Conservation (phyloP, 78 protist genomes). For the Guillardia theta region DNA sequence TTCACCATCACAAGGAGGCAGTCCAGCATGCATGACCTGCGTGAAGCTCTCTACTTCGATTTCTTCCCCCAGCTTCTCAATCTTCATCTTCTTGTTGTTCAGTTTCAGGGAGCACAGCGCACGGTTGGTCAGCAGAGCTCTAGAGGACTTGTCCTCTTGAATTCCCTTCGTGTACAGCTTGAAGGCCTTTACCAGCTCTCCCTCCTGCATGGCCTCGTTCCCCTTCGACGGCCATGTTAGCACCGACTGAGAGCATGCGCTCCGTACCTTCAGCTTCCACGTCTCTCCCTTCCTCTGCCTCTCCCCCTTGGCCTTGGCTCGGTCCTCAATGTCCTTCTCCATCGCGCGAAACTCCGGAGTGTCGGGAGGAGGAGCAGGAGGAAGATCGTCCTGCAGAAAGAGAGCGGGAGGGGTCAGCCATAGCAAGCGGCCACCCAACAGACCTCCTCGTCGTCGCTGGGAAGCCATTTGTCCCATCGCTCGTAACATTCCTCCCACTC, state of each 20-base stretch:
- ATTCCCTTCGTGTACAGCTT: background rate
- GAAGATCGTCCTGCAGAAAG: slow-evolving; percentile 20
- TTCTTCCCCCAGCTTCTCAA: background rate
- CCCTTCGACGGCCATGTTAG: no score
- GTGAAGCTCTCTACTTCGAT: background rate
- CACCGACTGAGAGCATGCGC: no score
- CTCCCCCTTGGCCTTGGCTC: background rate
- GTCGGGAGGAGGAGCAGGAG: slow-evolving; percentile 34
- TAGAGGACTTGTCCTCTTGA: background rate
- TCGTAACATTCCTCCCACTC: background rate
- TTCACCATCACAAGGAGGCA: background rate
- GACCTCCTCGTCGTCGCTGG: slow-evolving; percentile 33
- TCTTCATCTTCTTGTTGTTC: background rate
- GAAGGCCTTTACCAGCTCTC: background rate
- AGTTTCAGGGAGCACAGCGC: background rate
- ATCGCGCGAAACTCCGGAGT: background rate
- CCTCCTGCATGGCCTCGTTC: background rate
- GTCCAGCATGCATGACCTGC: background rate
- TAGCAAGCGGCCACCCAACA: background rate
- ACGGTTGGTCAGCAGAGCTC: background rate
- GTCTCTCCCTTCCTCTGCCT: background rate
- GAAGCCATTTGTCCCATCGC: background rate
- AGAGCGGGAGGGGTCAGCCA: background rate
- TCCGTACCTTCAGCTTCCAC: no score
- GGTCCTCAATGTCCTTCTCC: slow-evolving; percentile 29